Evolutionary conservation across 345 rosid species (phyloP).

Genomic region (Murraya koenigii): DNA sequence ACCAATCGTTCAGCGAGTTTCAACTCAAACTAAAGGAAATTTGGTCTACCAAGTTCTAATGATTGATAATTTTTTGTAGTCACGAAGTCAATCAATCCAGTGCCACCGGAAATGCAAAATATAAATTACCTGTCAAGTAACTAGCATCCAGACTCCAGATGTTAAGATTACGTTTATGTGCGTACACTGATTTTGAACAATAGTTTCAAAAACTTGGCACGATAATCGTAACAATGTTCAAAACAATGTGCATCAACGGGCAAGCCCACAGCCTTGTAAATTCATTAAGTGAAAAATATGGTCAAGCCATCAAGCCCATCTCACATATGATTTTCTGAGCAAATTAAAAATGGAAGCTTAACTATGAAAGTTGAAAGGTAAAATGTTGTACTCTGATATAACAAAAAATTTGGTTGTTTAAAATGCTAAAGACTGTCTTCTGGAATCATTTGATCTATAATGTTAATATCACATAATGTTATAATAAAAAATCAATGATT

Average conservation of each 20-base stretch:
- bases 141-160: background rate
- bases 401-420: background rate
- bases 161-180: background rate
- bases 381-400: background rate
- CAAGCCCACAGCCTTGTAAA: background rate
- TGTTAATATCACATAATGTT: background rate
- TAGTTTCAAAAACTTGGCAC: background rate
- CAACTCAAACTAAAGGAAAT: background rate
- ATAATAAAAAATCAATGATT: slow-evolving; percentile 6
- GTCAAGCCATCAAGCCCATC: background rate
- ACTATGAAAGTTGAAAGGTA: background rate
- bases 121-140: background rate
- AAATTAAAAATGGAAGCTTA: background rate
- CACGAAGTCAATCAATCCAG: background rate
- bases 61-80: background rate
- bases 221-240: background rate
- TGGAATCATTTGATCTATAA: background rate
- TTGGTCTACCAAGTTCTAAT: background rate
- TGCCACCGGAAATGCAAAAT: background rate
- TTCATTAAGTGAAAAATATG: background rate
- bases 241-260: background rate
- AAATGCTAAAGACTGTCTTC: background rate
- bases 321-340: background rate
- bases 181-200: background rate
- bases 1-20: background rate